Conservation (phyloP, 2,329 filamentous ascomycete species). For the Ophiostoma sp. region DNA sequence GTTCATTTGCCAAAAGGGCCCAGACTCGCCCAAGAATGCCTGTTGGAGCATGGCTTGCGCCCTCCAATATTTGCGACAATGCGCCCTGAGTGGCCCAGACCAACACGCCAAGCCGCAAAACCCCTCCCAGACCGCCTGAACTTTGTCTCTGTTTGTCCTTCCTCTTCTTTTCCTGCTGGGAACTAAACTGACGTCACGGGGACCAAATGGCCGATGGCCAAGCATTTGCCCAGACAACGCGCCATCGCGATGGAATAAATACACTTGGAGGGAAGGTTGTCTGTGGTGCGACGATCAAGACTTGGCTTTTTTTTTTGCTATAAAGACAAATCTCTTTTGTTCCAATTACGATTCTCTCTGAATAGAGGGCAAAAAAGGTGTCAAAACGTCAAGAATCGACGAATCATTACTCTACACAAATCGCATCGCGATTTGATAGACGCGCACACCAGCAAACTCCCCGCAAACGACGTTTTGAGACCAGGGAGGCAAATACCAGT, state of each 20-base stretch:
- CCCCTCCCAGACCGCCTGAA: neutral
- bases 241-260: slow-evolving; percentile 5
- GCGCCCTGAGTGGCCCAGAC: neutral
- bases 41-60: neutral
- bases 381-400: neutral
- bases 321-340: neutral
- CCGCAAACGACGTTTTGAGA: neutral
- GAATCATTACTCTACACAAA: neutral
- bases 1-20: neutral
- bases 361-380: neutral
- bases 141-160: neutral
- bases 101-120: neutral
- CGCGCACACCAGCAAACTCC: neutral
- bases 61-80: neutral
- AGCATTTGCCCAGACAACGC: slow-evolving; percentile 8
- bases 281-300: neutral
- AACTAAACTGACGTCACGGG: slow-evolving; percentile 5
- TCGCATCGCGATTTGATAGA: neutral
- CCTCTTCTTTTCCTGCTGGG: neutral
- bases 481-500: slow-evolving; percentile 1
- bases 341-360: neutral
- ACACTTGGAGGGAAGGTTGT: neutral
- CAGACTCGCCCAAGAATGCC: neutral
- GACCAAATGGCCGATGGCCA: neutral
- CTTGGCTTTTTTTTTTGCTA: neutral